Conservation (phyloP, 2,329 filamentous ascomycete species). For the Pseudogymnoascus verrucosus region DNA sequence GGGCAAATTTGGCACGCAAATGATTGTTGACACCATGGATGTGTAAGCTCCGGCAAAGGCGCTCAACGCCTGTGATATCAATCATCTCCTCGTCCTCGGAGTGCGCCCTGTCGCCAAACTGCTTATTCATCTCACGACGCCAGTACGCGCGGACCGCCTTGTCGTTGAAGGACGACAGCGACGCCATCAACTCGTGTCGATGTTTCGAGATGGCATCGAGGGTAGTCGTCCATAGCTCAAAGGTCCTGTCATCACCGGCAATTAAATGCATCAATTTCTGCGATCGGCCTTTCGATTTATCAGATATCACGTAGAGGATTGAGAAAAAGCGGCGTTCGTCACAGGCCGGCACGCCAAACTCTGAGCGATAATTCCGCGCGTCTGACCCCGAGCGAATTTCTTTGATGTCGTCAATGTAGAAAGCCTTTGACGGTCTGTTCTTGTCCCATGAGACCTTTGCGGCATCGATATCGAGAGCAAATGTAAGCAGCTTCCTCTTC, state of each 20-base stretch:
- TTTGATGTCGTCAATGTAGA: constrained; percentile 93
- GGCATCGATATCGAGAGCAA: constrained; percentile 70
- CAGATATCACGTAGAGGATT: constrained; percentile 74
- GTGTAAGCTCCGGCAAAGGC: constrained; percentile 80
- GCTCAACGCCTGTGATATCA: constrained; percentile 69
- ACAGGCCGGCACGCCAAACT: constrained; percentile 62
- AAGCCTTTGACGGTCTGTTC: constrained; percentile 67
- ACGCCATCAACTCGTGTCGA: constrained; percentile 83
- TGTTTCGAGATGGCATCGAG: constrained; percentile 79
- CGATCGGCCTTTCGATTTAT: constrained; percentile 61
- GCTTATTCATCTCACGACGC: constrained; percentile 71
- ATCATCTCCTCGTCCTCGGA: constrained; percentile 58
- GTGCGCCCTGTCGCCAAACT: constrained; percentile 46
- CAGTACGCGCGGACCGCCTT: constrained; percentile 78
- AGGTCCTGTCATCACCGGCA: constrained; percentile 62
- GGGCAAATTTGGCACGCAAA: constrained; percentile 64
- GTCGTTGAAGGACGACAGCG: constrained; percentile 76
- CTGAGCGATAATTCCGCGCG: constrained; percentile 80
- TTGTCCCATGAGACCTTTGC: constrained; percentile 87
- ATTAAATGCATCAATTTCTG: constrained; percentile 83
- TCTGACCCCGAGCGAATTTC: constrained; percentile 80
- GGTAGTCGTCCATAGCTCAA: constrained; percentile 74
- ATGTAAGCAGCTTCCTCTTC: constrained; percentile 61
- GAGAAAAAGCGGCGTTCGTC: constrained; percentile 76
- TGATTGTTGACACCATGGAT: constrained; percentile 79